A percentile compares a stretch with the other conserved stretches of the same genome.
These are phyloP conservation scores for Amphicarpaea edgeworthii DNA, from an alignment of 306 rosid genomes.

Conservation along the genomic window DNA sequence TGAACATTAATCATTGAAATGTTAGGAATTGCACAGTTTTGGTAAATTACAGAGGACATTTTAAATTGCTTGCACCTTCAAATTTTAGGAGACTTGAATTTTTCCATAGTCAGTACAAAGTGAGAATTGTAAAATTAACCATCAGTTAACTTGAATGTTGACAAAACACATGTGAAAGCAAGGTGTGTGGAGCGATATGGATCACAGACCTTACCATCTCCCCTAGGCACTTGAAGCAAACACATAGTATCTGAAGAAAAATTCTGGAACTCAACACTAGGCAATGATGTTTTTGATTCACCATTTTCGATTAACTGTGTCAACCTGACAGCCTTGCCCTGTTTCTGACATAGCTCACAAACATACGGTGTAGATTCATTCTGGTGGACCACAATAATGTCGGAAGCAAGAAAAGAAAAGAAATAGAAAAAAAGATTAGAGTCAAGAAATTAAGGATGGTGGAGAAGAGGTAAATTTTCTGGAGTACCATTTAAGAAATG, in stretches of 20 bases:
- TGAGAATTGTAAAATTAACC: neutral
- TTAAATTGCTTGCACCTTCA: conserved; percentile 26
- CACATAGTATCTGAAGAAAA: conserved; percentile 46
- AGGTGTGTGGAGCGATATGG: conserved; percentile 31
- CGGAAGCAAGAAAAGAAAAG: conserved; percentile 37
- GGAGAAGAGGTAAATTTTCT: conserved; percentile 18
- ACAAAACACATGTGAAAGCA: conserved; percentile 5
- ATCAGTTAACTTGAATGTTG: conserved; percentile 27
- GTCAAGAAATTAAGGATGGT: neutral
- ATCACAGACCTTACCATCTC: conserved; percentile 84
- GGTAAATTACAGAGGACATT: conserved; percentile 9
- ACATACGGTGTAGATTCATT: conserved; percentile 56
- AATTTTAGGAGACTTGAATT: conserved; percentile 35
- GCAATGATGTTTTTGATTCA: conserved; percentile 44
- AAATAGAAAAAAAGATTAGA: neutral
- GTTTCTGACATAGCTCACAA: conserved; percentile 89
- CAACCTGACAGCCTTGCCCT: conserved; percentile 60
- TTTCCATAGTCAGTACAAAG: neutral
- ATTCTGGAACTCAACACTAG: conserved; percentile 47
- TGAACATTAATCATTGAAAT: conserved; percentile 51
- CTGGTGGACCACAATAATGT: conserved; percentile 52
- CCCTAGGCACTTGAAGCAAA: conserved; percentile 54
- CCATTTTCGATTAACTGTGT: conserved; percentile 51
- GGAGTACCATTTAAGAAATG: conserved; percentile 25
- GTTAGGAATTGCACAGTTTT: conserved; percentile 33